Evolutionary conservation across 1,284 basidiomycete genomes (phyloP), one percentile per base, ranked within the genome.

Genomic region (Austroboletus olivaceoglutinosus): DNA sequence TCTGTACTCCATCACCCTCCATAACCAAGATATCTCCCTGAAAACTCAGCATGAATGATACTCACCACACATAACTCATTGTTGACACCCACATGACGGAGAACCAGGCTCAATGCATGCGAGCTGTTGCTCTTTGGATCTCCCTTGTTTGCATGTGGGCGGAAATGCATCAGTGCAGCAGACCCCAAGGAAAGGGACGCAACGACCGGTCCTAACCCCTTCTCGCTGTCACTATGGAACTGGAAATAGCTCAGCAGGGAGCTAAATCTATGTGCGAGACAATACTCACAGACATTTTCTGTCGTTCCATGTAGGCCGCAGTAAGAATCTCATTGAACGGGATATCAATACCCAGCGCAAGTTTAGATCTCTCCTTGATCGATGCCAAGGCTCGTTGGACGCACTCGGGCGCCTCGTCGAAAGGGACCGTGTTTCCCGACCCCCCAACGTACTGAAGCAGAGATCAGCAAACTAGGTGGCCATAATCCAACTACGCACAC

Each of bases 181-280:
- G 86, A 79, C 15, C 87, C 87, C 11, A 90, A 66, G 0, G 86
- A 89, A 37, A 91, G 67, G 5, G 87, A 85, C 5, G 87, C 87
- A 4, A 91, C 81, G 5, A 79, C 58, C 7, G 85, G 82, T 2
- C 88, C 89, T 7, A 91, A 68, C 4, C 86, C 89, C 10, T 70
- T 70, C 70, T 91, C 88, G 48, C 76, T 77, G 57, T 91, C 88
- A 55, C 83, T 89, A 58, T 91, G 89, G 61, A 86, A 90, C 86
- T 88, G 46, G n/a, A 10, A 29, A 41, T 31, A 52, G n/a, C 42
- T 55, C 38, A 58, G 43, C 27, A 48, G 19, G 11, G 15, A 13
- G 5, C 21, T 40, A 13, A 21, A 4, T 22, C 39, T 23, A 23
- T 6, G 11, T 15, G 30, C 25, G 16, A 27, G n/a, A 36, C 29